These are phyloP conservation scores for Malassezia globosa DNA, from an alignment of 1,284 basidiomycete species.

Conservation along the genomic window DNA sequence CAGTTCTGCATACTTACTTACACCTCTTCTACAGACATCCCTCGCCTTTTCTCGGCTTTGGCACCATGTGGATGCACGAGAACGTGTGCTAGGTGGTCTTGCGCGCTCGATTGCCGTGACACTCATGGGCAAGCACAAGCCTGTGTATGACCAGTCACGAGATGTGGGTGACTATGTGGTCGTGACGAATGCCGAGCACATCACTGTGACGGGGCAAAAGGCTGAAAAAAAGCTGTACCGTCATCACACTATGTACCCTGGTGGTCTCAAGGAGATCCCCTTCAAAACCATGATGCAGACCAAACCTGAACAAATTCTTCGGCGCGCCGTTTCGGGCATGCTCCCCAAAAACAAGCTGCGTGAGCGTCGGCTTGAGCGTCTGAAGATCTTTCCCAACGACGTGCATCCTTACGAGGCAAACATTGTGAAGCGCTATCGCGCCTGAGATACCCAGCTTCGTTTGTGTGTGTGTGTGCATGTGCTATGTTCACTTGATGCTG, in stretches of 20 bases:
- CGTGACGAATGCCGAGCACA: conserved; percentile 74
- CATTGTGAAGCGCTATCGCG: conserved; percentile 17
- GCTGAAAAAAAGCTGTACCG: conserved; percentile 74
- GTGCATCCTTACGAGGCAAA: conserved; percentile 41
- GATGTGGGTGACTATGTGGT: conserved; percentile 76
- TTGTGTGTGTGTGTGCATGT: too few species aligned
- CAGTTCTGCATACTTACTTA: too few species aligned
- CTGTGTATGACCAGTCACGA: conserved; percentile 71
- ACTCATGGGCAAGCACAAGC: conserved; percentile 98
- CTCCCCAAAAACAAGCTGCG: conserved; percentile 45
- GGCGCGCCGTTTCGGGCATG: conserved; percentile 46
- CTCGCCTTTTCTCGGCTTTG: conserved; percentile 85
- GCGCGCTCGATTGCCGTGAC: conserved; percentile 85
- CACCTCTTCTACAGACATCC: too few species aligned
- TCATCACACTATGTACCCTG: conserved; percentile 84
- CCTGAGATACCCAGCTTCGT: too few species aligned
- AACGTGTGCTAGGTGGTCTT: conserved; percentile 79
- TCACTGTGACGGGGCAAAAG: conserved; percentile 83
- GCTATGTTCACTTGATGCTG: too few species aligned
- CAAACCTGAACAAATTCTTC: conserved; percentile 65
- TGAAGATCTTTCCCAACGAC: conserved; percentile 40
- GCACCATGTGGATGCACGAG: conserved; percentile 86
- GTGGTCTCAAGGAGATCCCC: conserved; percentile 62
- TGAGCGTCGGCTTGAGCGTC: conserved; percentile 39
- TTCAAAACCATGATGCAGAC: conserved; percentile 50